phyloP scores from a whole-genome alignment of 345 rosid genomes.

The Salix dunnii region DNA sequence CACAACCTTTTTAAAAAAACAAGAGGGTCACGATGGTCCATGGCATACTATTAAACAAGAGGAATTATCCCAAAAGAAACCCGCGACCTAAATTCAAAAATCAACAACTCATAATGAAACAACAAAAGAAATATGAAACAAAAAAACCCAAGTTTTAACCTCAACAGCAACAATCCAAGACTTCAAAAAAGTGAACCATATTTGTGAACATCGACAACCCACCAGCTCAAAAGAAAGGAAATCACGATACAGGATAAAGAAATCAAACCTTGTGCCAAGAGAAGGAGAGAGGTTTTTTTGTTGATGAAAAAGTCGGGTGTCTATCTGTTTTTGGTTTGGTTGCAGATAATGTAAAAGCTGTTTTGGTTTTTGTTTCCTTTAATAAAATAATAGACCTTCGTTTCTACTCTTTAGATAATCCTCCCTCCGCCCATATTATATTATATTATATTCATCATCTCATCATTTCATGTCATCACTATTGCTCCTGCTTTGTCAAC shows the following conservation, averaged over 20 bases:
- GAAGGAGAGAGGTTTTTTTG: neutral
- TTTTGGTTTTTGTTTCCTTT: neutral
- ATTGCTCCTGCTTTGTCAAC: too few relatives aligned
- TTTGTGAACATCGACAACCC: neutral
- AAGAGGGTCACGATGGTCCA: neutral
- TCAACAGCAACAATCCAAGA: neutral
- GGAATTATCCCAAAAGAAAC: neutral
- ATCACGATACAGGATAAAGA: neutral
- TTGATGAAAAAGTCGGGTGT: constrained; percentile 3
- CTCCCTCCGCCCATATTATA: too few relatives aligned
- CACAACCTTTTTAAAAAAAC: neutral
- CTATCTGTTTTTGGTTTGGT: neutral
- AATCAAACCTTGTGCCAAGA: neutral
- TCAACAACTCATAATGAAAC: neutral
- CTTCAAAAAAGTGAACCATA: neutral
- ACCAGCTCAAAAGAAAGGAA: neutral
- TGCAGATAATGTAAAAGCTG: constrained; percentile 2
- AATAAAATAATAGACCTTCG: neutral
- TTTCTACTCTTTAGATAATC: too few relatives aligned
- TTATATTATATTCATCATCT: too few relatives aligned
- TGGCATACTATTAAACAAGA: neutral
- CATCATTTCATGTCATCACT: too few relatives aligned
- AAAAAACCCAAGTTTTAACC: neutral
- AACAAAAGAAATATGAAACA: too few relatives aligned
- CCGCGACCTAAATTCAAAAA: neutral